These are phyloP conservation scores for Dendrobium nobile DNA, from an alignment of 106 monocot species.

Conservation along the genomic window DNA sequence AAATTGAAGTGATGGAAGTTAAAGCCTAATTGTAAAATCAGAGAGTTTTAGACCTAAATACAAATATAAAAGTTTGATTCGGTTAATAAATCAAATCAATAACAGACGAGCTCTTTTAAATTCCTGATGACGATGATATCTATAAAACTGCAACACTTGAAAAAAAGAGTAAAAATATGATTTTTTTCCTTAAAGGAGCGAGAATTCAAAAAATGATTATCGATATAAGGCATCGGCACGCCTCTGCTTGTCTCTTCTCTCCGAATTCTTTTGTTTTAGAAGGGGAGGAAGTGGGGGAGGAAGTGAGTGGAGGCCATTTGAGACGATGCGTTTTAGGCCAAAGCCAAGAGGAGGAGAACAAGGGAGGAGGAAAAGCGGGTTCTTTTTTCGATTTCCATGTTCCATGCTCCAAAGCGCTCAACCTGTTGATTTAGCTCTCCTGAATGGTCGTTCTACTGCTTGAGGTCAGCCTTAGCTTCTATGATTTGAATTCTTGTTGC, in stretches of 20 bases:
- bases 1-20: no score
- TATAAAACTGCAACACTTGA: not conserved
- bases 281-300: not conserved
- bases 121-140: not conserved
- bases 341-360: conserved; percentile 5
- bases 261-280: not conserved
- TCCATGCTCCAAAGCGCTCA: not conserved
- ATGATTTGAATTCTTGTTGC: not conserved
- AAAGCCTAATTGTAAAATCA: no score
- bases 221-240: not conserved
- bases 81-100: no score
- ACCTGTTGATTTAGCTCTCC: not conserved
- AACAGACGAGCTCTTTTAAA: no score
- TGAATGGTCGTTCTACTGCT: not conserved
- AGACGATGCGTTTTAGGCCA: conserved; percentile 2
- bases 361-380: not conserved
- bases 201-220: not conserved
- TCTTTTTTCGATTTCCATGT: conserved; percentile 5
- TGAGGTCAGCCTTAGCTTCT: not conserved
- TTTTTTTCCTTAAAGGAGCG: not conserved
- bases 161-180: not conserved
- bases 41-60: no score
- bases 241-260: conserved; percentile 8
- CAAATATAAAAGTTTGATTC: no score
- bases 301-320: not conserved